Percentiles rank a stretch among this genome's conserved stretches.
phyloP scores from a whole-genome alignment of 192 early-diverging fungal genomes.

The Hyaloraphidium curvatum region DNA sequence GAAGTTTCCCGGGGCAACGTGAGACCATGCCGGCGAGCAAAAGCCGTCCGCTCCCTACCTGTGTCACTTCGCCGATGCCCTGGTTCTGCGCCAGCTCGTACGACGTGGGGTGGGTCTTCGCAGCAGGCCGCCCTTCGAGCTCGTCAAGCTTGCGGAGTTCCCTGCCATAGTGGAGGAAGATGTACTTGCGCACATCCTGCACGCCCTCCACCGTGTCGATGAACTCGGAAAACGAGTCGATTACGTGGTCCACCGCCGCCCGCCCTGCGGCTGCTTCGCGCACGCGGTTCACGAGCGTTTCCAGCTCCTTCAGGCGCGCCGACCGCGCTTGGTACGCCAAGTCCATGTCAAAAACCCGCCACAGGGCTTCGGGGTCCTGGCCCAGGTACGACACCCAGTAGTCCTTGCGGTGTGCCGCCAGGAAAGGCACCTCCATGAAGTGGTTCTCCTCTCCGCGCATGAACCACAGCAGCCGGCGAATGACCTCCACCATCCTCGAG shows the following conservation, averaged over 20 bases:
- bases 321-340: not conserved
- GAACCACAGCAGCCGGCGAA: conserved; percentile 41
- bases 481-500: conserved; percentile 5
- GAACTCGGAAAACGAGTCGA: conserved; percentile 44
- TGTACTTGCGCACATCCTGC: not conserved
- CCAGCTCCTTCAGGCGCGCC: not conserved
- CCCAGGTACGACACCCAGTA: conserved; percentile 32
- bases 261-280: too few species aligned
- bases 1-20: too few species aligned
- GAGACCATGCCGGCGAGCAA: too few species aligned
- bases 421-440: conserved; percentile 79
- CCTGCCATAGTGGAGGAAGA: not conserved
- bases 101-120: too few species aligned
- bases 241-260: conserved; percentile 1
- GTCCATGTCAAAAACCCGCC: conserved; percentile 4
- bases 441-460: conserved; percentile 39
- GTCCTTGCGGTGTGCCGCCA: conserved; percentile 68
- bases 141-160: conserved; percentile 1
- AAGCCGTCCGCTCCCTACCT: too few species aligned
- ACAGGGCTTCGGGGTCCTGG: conserved; percentile 5
- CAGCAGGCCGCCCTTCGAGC: too few species aligned
- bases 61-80: too few species aligned
- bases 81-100: too few species aligned
- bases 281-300: not conserved
- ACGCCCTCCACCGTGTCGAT: conserved; percentile 15